Evolutionary conservation across 1,284 basidiomycete species (phyloP), one percentile per base, ranked within the genome.

Genomic region (Ganoderma leucocontextum): DNA sequence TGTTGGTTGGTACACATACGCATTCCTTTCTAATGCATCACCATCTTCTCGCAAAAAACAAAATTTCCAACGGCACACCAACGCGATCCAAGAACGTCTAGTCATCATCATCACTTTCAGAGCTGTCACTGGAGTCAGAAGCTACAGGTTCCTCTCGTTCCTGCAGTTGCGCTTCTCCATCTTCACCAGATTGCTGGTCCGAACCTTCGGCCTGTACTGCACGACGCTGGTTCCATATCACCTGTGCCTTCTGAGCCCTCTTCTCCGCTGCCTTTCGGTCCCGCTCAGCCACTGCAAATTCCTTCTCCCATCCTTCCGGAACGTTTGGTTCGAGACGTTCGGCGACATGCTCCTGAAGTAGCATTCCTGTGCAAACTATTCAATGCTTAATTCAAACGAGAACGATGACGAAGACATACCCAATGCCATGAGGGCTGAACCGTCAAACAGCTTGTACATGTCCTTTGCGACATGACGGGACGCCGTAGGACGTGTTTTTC

Each of bases 391-490:
- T 41, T 29, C n/a, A 0, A 13, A 13, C 53, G 22, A 33, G 62
- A 22, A 55, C 60, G 47, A 19, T 35, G 53, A 53, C 52, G 22
- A 2, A 29, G 13, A 78, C 83, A 29, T 57, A 91, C 91, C 91
- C 73, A 93, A 83, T 6, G 86, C 90, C 79, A 93, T 83, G 55
- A 93, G 83, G 2, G 90, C 89, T 15, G 90, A 89, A 1, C 91
- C 91, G 74, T 93, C 90, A 70, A 93, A 83, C 2, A 86, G 82
- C 74, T 86, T 91, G 76, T 93, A 93, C 92, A 93, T 93, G 70
- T 92, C 89, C 68, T 83, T 84, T 12, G 68, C 61, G 60, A 68
- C 70, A 29, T 62, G 57, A 29, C 49, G 68, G 57, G 70, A 71
- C 72, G 64, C 39, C 39, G 38, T 63, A 59, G 62, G 65, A 49